Base-by-base conservation (phyloP, 2,329 filamentous ascomycete species). In the Beauveria sp. region DNA sequence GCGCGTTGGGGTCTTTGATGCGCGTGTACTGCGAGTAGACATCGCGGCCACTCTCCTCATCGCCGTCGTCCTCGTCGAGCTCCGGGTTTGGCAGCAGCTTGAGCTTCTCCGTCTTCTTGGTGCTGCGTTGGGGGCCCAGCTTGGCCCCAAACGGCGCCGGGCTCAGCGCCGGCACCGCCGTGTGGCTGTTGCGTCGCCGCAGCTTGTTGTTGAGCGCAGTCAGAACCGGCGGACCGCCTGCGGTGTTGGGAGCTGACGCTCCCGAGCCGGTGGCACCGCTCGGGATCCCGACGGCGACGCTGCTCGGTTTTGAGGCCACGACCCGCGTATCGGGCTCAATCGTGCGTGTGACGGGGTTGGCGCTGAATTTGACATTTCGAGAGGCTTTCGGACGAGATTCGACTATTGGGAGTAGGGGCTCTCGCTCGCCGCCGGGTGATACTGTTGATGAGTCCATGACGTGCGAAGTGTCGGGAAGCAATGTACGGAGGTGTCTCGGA, bases 11-110 rank as follows among this genome's bases (percentile, higher is more conserved):
- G 71, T 99, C 95, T 74, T 98, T 98, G 76, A 99, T 99, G 50
- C 95, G 85, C 9, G 93, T 96, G 73, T 97, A 98, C 74, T 99
- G 95, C 28, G 93, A 93, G 77, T 99, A 99, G 38, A 99, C 95
- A 72, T 99, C 95, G 66, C 93, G 83, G 10, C 93, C 92, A 69
- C 91, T 95, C 75, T 97, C 93, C 70, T 96, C 93, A 65, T 98
- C 93, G 7, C 66, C 80, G 67, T 81, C 86, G 49, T 93, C 90
- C 28, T 90, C 89, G 42, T 84, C 90, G 50, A 91, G 82, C 63
- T 96, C 90, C 0, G 93, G 92, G 70, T 95, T 95, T 1, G 95
- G 95, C 18, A 99, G 79, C n/a, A 99, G 83, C 77, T 99, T 99
- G 64, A 99, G 82, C 78, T 99, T 99, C 78, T 98, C 92, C 1